Conservation (phyloP, 1,284 basidiomycete genomes). For the Pisolithus thermaeus region DNA sequence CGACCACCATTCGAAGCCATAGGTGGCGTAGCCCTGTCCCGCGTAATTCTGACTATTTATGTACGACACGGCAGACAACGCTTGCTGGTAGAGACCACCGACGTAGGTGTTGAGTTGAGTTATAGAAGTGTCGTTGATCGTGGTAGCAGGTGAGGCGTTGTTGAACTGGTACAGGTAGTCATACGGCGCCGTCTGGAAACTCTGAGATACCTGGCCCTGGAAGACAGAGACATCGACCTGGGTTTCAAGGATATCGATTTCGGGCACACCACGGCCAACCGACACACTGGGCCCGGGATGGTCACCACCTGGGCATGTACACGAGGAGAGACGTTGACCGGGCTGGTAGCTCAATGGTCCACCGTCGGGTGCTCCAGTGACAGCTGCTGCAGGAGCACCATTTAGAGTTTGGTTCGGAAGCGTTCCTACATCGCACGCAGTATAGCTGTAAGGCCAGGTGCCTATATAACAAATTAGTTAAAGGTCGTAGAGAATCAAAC, state of each 20-base stretch:
- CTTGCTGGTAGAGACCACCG: conserved; percentile 78
- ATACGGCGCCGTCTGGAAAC: conserved; percentile 77
- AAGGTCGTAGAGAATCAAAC: conserved; percentile 1
- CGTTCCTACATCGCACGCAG: conserved; percentile 78
- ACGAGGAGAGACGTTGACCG: conserved; percentile 74
- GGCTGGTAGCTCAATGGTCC: conserved; percentile 60
- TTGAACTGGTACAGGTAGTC: conserved; percentile 62
- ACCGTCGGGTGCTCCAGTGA: conserved; percentile 46
- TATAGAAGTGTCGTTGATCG: conserved; percentile 45
- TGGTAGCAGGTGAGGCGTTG: conserved; percentile 47
- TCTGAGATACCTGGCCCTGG: conserved; percentile 70
- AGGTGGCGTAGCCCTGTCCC: conserved; percentile 46
- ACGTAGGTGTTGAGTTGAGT: conserved; percentile 67
- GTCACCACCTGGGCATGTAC: conserved; percentile 75
- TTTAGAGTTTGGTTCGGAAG: conserved; percentile 70
- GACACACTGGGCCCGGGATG: conserved; percentile 77
- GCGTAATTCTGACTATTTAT: conserved; percentile 52
- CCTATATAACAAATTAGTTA: conserved; percentile 19
- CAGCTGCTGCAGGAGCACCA: conserved; percentile 45
- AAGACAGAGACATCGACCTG: conserved; percentile 45
- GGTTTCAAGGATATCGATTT: conserved; percentile 83
- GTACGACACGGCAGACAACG: conserved; percentile 59
- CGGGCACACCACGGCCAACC: conserved; percentile 78
- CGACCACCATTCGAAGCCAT: conserved; percentile 74
- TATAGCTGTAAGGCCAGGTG: conserved; percentile 80